phyloP scores from a whole-genome alignment of 2,329 filamentous ascomycete genomes.

The Penicillium rolfsii region DNA sequence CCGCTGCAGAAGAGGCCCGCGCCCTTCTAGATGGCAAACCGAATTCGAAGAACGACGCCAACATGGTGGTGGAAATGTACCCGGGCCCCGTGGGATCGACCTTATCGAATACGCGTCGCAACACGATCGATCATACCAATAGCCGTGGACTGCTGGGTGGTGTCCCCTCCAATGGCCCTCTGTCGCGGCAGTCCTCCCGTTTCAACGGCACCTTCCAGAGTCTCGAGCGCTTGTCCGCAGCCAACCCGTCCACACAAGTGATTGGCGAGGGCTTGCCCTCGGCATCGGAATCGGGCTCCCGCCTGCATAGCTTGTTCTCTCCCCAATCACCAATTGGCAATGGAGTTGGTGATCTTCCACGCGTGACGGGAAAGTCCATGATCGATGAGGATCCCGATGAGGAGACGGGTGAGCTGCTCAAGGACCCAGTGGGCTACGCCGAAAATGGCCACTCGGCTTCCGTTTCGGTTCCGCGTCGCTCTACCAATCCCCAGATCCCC shows the following conservation, averaged over 20 bases:
- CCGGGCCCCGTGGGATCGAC: constrained; percentile 44
- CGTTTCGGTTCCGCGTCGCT: constrained; percentile 58
- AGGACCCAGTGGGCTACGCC: constrained; percentile 68
- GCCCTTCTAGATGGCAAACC: constrained; percentile 64
- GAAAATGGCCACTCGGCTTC: constrained; percentile 64
- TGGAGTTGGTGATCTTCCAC: constrained; percentile 55
- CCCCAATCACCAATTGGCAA: constrained; percentile 63
- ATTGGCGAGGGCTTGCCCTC: constrained; percentile 56
- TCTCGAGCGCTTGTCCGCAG: constrained; percentile 60
- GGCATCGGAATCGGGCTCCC: constrained; percentile 53
- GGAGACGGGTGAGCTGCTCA: constrained; percentile 64
- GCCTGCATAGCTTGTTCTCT: constrained; percentile 62
- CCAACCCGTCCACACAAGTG: constrained; percentile 48
- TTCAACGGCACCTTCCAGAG: constrained; percentile 65
- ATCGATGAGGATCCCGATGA: constrained; percentile 68
- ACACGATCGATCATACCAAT: constrained; percentile 57
- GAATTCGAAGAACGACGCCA: constrained; percentile 63
- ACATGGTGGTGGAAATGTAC: constrained; percentile 59
- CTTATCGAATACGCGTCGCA: constrained; percentile 47
- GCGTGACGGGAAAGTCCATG: constrained; percentile 63
- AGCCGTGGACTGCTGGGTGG: constrained; percentile 38
- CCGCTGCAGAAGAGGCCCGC: constrained; percentile 63
- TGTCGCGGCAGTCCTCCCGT: constrained; percentile 59
- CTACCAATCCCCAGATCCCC: constrained; percentile 73
- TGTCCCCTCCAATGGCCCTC: constrained; percentile 43